These are phyloP conservation scores for Gautieria morchelliformis DNA, from an alignment of 768 basidiomycete species.

Conservation along the genomic window DNA sequence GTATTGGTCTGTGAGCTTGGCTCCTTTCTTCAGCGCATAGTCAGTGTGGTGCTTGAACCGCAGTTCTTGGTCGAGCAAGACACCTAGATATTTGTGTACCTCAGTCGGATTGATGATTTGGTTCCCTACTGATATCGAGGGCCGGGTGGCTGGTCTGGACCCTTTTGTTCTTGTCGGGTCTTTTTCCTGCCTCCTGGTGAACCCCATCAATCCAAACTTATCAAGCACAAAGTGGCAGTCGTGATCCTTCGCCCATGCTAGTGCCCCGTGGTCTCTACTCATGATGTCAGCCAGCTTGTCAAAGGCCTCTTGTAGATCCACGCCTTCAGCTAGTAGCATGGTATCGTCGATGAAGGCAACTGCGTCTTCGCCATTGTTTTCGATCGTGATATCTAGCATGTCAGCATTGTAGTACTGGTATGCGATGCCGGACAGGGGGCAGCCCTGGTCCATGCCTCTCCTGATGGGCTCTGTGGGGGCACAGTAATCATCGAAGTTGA, in stretches of 20 bases:
- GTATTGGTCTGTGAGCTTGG: background rate
- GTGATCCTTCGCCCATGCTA: background rate
- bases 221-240: background rate
- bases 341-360: background rate
- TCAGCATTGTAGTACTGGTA: background rate
- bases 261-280: background rate
- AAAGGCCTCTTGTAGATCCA: background rate
- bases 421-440: background rate
- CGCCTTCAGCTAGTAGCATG: background rate
- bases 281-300: background rate
- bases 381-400: background rate
- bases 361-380: background rate
- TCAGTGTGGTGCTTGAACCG: background rate
- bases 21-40: background rate
- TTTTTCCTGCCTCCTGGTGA: background rate
- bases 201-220: background rate
- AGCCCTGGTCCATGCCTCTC: background rate
- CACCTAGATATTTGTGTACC: background rate
- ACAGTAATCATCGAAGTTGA: background rate
- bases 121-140: background rate
- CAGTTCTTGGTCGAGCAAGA: background rate
- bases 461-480: no score
- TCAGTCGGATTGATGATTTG: background rate
- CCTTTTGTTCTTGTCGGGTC: background rate
- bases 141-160: background rate